Conservation (phyloP, 108 stramenopile genomes). For the Cyclostephanos tholiformis region DNA sequence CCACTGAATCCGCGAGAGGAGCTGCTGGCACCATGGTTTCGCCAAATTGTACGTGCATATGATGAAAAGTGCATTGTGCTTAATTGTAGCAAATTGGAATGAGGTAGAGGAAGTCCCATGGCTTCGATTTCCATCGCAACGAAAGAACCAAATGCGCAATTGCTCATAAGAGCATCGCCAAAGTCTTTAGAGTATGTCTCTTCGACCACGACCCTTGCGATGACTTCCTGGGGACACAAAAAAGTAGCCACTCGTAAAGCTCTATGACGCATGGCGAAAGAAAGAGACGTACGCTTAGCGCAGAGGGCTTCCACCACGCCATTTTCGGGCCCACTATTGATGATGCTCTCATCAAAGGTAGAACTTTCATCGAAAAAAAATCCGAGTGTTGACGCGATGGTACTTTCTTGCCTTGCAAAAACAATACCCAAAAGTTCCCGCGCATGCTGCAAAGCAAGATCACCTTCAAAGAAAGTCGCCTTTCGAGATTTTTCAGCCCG, state of each 20-base stretch:
- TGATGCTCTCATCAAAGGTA: slow-evolving; percentile 21
- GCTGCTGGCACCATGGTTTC: slow-evolving; percentile 60
- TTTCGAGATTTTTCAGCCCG: slow-evolving; percentile 24
- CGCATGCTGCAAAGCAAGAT: slow-evolving; percentile 55
- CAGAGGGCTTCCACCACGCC: slow-evolving; percentile 11
- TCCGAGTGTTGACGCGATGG: slow-evolving; percentile 33
- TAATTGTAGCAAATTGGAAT: slow-evolving; percentile 76
- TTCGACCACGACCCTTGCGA: slow-evolving; percentile 63
- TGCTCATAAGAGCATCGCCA: slow-evolving; percentile 33
- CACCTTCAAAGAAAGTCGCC: slow-evolving; percentile 39
- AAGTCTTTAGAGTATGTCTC: slow-evolving; percentile 47
- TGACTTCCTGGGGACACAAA: slow-evolving; percentile 76
- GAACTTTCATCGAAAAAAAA: slow-evolving; percentile 42
- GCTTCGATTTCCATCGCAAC: slow-evolving; percentile 87
- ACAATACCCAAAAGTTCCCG: slow-evolving; percentile 75
- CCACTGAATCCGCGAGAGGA: slow-evolving; percentile 56
- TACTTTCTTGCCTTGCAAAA: slow-evolving; percentile 62
- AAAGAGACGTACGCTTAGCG: slow-evolving; percentile 46
- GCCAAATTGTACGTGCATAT: slow-evolving; percentile 82
- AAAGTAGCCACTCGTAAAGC: slow-evolving; percentile 77
- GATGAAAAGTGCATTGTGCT: slow-evolving; percentile 82
- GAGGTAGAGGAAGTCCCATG: slow-evolving; percentile 84
- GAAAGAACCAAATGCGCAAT: slow-evolving; percentile 73
- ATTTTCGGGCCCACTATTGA: slow-evolving; percentile 4
- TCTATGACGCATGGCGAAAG: slow-evolving; percentile 88